These are phyloP conservation scores for Blastomyces percursus DNA, from an alignment of 2,329 filamentous ascomycete genomes.

Conservation along the genomic window DNA sequence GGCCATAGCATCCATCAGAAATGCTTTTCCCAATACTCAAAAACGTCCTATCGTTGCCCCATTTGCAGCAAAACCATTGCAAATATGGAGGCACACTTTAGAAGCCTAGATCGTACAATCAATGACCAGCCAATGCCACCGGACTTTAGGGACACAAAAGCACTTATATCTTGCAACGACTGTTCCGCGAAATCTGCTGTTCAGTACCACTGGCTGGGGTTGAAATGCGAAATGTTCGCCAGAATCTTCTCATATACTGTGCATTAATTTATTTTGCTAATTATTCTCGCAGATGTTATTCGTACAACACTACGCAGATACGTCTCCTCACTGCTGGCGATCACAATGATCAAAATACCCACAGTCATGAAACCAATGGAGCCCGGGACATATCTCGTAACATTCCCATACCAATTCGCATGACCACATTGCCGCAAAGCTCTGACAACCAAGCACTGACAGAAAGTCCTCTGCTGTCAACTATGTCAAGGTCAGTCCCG, in stretches of 20 bases:
- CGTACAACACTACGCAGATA: conserved; percentile 38
- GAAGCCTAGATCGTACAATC: conserved; percentile 80
- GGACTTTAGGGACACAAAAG: conserved; percentile 68
- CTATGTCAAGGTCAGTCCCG: conserved; percentile 21
- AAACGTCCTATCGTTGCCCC: conserved; percentile 85
- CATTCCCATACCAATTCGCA: conserved; percentile 11
- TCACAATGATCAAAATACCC: conserved; percentile 17
- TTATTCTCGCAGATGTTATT: conserved; percentile 30
- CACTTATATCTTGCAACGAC: conserved; percentile 86
- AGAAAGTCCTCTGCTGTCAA: conserved; percentile 17
- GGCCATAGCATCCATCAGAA: conserved; percentile 90
- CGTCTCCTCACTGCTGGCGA: conserved; percentile 25
- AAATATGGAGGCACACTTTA: conserved; percentile 95
- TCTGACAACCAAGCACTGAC: conserved; percentile 17
- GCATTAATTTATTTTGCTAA: neutral
- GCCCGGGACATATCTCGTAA: conserved; percentile 4
- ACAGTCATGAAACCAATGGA: conserved; percentile 10
- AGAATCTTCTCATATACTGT: neutral
- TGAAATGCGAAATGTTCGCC: conserved; percentile 61
- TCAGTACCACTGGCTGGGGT: conserved; percentile 84
- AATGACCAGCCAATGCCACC: conserved; percentile 82
- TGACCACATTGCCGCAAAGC: conserved; percentile 22
- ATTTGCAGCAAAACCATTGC: conserved; percentile 94
- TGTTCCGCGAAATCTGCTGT: conserved; percentile 80
- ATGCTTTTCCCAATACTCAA: conserved; percentile 82